phyloP scores from a whole-genome alignment of 805 yeast species.

The Metschnikowia drakensbergensis region DNA sequence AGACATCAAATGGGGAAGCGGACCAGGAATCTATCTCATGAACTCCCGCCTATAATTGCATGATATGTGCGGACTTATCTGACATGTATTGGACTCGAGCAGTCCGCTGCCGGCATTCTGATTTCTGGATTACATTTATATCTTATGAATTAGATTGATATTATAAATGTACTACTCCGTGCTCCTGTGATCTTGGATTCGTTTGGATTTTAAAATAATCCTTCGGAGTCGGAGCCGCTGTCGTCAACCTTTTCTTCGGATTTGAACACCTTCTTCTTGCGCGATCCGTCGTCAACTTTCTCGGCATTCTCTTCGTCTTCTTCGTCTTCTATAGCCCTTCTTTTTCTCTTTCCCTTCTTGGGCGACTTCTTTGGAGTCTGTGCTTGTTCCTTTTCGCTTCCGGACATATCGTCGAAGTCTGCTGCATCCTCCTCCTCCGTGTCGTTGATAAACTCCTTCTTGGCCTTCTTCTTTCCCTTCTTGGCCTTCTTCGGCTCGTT shows the following conservation, averaged over 20 bases:
- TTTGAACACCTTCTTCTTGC: slow-evolving; percentile 24
- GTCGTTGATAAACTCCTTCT: slow-evolving; percentile 33
- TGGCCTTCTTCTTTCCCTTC: slow-evolving; percentile 25
- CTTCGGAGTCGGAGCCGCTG: slow-evolving; percentile 43
- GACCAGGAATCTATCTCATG: too few relatives aligned
- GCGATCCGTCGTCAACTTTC: slow-evolving; percentile 19
- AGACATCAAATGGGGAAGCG: too few relatives aligned
- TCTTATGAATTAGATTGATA: background rate
- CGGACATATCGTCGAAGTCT: slow-evolving; percentile 19
- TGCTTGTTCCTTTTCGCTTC: slow-evolving; percentile 7
- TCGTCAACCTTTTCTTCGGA: slow-evolving; percentile 40
- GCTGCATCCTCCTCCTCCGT: slow-evolving; percentile 30
- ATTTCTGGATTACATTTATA: background rate
- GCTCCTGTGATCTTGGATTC: background rate
- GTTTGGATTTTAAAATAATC: slow-evolving; percentile 11
- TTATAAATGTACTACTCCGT: background rate
- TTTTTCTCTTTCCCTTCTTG: slow-evolving; percentile 20
- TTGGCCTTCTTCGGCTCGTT: slow-evolving; percentile 16
- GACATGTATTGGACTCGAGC: too few relatives aligned
- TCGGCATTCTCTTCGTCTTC: slow-evolving; percentile 24
- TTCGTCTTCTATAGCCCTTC: slow-evolving; percentile 34
- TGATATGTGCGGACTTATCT: too few relatives aligned
- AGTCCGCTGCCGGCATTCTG: too few relatives aligned
- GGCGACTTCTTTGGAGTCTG: slow-evolving; percentile 6
- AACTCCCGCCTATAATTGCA: too few relatives aligned